phyloP scores from a whole-genome alignment of 2,329 filamentous ascomycete species.

The Didymella glomerata region DNA sequence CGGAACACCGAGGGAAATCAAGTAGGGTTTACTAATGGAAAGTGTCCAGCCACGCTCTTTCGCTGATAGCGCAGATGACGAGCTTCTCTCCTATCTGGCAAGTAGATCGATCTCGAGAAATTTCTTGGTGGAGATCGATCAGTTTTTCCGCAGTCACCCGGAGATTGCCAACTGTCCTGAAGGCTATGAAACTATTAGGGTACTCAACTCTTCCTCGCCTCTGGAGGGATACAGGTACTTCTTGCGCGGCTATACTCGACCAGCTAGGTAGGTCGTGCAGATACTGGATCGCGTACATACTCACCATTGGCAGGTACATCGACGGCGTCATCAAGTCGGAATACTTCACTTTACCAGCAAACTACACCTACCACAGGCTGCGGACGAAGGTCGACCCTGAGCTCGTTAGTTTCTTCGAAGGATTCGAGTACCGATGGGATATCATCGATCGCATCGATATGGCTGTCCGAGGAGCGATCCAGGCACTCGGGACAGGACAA shows the following conservation, averaged over 20 bases:
- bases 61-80: slow-evolving; percentile 23
- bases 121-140: slow-evolving; percentile 40
- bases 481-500: slow-evolving; percentile 20
- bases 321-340: slow-evolving; percentile 28
- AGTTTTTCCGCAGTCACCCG: slow-evolving; percentile 31
- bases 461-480: slow-evolving; percentile 25
- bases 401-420: slow-evolving; percentile 36
- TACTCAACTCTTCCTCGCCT: slow-evolving; percentile 28
- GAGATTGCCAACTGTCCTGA: slow-evolving; percentile 28
- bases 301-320: slow-evolving; percentile 24
- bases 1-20: neutral
- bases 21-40: neutral
- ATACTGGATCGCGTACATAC: neutral
- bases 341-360: slow-evolving; percentile 22
- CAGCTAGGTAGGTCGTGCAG: slow-evolving; percentile 32
- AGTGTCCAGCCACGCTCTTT: slow-evolving; percentile 24
- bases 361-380: slow-evolving; percentile 24
- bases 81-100: slow-evolving; percentile 30
- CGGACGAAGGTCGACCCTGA: slow-evolving; percentile 30
- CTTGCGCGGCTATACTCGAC: slow-evolving; percentile 39
- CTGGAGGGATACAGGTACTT: slow-evolving; percentile 38
- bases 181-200: slow-evolving; percentile 19
- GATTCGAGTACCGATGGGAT: slow-evolving; percentile 34
- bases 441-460: slow-evolving; percentile 37
- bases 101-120: slow-evolving; percentile 27